Conservation (phyloP, 1,139 yeast genomes). For the Wickerhamomyces sp. region DNA sequence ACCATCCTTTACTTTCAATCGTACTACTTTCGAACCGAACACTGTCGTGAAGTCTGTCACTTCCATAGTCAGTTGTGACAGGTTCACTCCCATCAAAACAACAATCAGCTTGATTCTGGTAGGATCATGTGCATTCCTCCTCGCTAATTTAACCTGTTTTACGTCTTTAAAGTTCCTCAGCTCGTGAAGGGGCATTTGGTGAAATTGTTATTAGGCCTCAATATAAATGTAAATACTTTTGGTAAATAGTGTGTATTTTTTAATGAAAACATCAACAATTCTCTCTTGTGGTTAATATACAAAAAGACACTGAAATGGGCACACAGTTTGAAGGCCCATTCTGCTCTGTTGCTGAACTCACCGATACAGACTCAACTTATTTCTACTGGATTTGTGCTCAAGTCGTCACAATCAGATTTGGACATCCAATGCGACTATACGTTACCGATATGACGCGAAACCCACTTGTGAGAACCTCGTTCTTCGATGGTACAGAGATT, state of each 20-base stretch:
- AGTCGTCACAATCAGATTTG: constrained; percentile 4
- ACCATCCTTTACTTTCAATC: not conserved
- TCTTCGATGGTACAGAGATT: constrained; percentile 2
- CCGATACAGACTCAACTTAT: not conserved
- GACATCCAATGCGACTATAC: constrained; percentile 4
- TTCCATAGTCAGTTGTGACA: constrained; percentile 1
- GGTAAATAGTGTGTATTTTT: too few relatives aligned
- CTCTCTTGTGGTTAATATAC: too few relatives aligned
- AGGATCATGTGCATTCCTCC: not conserved
- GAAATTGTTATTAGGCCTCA: too few relatives aligned
- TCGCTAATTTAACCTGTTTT: constrained; percentile 1
- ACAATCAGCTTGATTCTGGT: constrained; percentile 2
- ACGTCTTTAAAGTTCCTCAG: constrained; percentile 4
- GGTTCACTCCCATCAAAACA: constrained; percentile 1
- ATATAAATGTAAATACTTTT: too few relatives aligned
- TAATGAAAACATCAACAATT: too few relatives aligned
- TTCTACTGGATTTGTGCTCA: constrained; percentile 3
- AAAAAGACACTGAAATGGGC: not conserved
- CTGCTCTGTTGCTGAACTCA: not conserved
- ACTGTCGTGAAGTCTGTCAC: constrained; percentile 7
- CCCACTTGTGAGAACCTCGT: not conserved
- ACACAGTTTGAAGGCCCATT: not conserved
- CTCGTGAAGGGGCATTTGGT: constrained; percentile 3
- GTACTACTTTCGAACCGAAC: not conserved
- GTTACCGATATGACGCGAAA: constrained; percentile 17